Evolutionary conservation across 768 basidiomycete genomes (phyloP).

Genomic region (Pleurotus tuber-regium): DNA sequence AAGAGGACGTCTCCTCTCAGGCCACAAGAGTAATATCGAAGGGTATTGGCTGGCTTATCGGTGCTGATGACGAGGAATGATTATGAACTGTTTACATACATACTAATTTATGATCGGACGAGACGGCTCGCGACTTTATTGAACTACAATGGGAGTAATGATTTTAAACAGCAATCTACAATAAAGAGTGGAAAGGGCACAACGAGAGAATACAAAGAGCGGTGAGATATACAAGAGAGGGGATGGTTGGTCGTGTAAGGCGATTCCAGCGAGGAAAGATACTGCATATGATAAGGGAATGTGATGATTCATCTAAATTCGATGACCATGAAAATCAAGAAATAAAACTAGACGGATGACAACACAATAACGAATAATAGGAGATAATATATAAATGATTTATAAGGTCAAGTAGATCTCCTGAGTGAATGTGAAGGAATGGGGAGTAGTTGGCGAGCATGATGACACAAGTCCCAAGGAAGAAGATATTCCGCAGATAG

Average conservation of each 20-base stretch:
- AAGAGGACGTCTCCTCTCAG: slow-evolving; percentile 68
- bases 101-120: not conserved
- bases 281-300: slow-evolving; percentile 4
- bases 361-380: slow-evolving; percentile 24
- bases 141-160: slow-evolving; percentile 2
- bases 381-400: slow-evolving; percentile 20
- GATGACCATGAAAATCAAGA: no score
- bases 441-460: slow-evolving; percentile 12
- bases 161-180: slow-evolving; percentile 6
- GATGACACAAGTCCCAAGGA: slow-evolving; percentile 14
- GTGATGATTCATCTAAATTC: no score
- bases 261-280: slow-evolving; percentile 8
- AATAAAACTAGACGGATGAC: not conserved
- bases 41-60: slow-evolving; percentile 96
- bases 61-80: slow-evolving; percentile 62
- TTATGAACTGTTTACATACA: not conserved
- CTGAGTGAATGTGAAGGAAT: slow-evolving; percentile 12
- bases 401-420: slow-evolving; percentile 3
- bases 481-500: slow-evolving; percentile 18
- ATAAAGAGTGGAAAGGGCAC: not conserved
- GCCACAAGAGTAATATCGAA: slow-evolving; percentile 79
- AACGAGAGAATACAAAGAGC: slow-evolving; percentile 4
- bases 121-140: not conserved
- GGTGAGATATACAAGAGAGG: not conserved
- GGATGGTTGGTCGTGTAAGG: not conserved